Percentiles rank a stretch among this genome's conserved stretches.
Conservation (phyloP, 2,329 filamentous ascomycete species). For the Apiospora marii region DNA sequence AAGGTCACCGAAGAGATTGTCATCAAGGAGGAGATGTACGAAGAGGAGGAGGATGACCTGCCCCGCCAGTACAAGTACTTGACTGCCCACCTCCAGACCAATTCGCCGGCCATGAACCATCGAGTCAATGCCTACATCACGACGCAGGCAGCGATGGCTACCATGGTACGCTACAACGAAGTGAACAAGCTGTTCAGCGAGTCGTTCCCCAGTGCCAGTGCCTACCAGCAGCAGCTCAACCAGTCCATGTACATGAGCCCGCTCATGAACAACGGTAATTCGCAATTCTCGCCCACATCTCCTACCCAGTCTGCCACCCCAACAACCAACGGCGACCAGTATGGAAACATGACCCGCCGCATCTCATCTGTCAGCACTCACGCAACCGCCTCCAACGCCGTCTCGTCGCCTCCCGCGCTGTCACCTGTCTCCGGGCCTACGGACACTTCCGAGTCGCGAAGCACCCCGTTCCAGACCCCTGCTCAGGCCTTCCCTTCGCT, state of each 20-base stretch:
- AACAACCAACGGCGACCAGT: slow-evolving; percentile 25
- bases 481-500: slow-evolving; percentile 36
- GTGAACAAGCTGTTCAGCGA: slow-evolving; percentile 57
- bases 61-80: slow-evolving; percentile 71
- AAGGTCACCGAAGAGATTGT: slow-evolving; percentile 88
- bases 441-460: slow-evolving; percentile 33
- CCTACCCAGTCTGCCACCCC: slow-evolving; percentile 28
- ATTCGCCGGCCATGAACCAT: slow-evolving; percentile 67
- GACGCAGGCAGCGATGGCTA: slow-evolving; percentile 53
- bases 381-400: slow-evolving; percentile 28
- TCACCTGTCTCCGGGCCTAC: slow-evolving; percentile 36
- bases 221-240: slow-evolving; percentile 41
- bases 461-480: slow-evolving; percentile 39
- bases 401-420: slow-evolving; percentile 39
- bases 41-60: slow-evolving; percentile 88
- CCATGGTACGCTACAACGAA: slow-evolving; percentile 52
- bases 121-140: slow-evolving; percentile 60
- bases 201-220: slow-evolving; percentile 51
- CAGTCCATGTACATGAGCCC: slow-evolving; percentile 40
- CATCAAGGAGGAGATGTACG: slow-evolving; percentile 92
- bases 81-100: slow-evolving; percentile 67
- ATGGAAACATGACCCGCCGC: slow-evolving; percentile 28
- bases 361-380: slow-evolving; percentile 30
- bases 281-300: slow-evolving; percentile 29
- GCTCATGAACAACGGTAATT: slow-evolving; percentile 32